Conservation (phyloP, 129 eudicot species). For the Oenanthe sinensis region DNA sequence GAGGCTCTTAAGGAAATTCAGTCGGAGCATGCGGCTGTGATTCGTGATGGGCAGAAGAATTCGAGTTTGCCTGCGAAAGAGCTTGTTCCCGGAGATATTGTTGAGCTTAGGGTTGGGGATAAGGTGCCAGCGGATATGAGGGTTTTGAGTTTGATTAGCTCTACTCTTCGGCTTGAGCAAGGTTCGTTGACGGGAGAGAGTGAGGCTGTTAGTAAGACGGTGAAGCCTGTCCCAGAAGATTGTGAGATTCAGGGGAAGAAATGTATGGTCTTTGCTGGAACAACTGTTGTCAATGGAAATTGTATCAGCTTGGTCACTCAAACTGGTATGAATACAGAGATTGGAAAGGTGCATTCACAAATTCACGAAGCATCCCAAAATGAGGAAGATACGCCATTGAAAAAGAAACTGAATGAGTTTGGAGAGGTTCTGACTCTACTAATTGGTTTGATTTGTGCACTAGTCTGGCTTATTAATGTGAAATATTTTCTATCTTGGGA, state of each 20-base stretch:
- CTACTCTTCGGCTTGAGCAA: conserved; percentile 80
- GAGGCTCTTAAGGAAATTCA: conserved; percentile 92
- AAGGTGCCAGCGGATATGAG: conserved; percentile 91
- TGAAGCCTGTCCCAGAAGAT: conserved; percentile 52
- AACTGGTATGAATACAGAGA: conserved; percentile 76
- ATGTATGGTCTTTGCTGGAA: conserved; percentile 93
- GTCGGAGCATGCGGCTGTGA: conserved; percentile 55
- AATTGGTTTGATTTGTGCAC: conserved; percentile 13
- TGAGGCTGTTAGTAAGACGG: conserved; percentile 70
- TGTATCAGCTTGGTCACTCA: conserved; percentile 69
- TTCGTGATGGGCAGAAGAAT: conserved; percentile 45
- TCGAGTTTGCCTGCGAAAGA: conserved; percentile 69
- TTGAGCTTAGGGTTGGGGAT: conserved; percentile 85
- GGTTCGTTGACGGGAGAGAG: conserved; percentile 90
- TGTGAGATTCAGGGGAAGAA: conserved; percentile 76
- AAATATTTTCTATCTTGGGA: conserved; percentile 90
- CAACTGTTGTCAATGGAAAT: conserved; percentile 81
- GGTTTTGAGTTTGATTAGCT: conserved; percentile 54
- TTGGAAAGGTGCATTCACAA: conserved; percentile 80
- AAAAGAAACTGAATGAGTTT: conserved; percentile 70
- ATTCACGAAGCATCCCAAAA: conserved; percentile 70
- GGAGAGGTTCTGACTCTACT: conserved; percentile 13
- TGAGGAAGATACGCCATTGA: conserved; percentile 78
- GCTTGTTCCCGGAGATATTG: conserved; percentile 92
- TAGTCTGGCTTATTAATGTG: conserved; percentile 18